phyloP scores from a whole-genome alignment of 108 stramenopile genomes.

The Cyclotella atomus region DNA sequence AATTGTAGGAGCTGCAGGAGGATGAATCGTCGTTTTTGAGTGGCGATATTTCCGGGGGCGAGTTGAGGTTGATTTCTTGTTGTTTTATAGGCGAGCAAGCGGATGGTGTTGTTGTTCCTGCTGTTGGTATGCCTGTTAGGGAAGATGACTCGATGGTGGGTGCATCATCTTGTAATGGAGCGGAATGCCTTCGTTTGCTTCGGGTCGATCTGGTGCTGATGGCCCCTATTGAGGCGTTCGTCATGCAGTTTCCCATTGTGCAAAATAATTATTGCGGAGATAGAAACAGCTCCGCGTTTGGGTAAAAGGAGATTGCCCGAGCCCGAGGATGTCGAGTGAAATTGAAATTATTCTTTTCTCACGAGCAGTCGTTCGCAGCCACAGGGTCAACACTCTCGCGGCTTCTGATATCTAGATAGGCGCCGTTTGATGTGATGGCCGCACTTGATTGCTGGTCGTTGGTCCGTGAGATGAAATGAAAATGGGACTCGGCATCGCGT shows the following conservation, averaged over 20 bases:
- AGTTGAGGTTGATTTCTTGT: not conserved
- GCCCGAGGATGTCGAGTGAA: too few relatives aligned
- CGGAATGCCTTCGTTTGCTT: not conserved
- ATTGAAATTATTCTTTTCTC: too few relatives aligned
- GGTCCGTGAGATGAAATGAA: too few relatives aligned
- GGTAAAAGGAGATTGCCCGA: too few relatives aligned
- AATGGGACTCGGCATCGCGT: not conserved
- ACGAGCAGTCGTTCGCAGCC: not conserved
- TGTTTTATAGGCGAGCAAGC: conserved; percentile 1
- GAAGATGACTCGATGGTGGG: conserved; percentile 9
- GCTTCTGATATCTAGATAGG: too few relatives aligned
- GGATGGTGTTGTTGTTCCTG: not conserved
- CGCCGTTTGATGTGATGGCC: too few relatives aligned
- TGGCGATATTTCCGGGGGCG: not conserved
- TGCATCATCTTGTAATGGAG: not conserved
- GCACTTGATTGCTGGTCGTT: too few relatives aligned
- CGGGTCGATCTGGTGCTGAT: not conserved
- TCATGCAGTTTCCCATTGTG: conserved; percentile 21
- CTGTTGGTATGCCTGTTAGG: not conserved
- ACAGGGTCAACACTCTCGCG: too few relatives aligned
- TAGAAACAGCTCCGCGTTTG: too few relatives aligned
- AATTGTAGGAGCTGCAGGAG: not conserved
- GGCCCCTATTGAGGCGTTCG: not conserved
- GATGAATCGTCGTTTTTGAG: not conserved
- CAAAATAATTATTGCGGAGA: too few relatives aligned